A percentile compares a stretch with the other conserved stretches of the same genome.
Conservation (phyloP, 2,329 filamentous ascomycete species). For the Exophiala mesophila region DNA sequence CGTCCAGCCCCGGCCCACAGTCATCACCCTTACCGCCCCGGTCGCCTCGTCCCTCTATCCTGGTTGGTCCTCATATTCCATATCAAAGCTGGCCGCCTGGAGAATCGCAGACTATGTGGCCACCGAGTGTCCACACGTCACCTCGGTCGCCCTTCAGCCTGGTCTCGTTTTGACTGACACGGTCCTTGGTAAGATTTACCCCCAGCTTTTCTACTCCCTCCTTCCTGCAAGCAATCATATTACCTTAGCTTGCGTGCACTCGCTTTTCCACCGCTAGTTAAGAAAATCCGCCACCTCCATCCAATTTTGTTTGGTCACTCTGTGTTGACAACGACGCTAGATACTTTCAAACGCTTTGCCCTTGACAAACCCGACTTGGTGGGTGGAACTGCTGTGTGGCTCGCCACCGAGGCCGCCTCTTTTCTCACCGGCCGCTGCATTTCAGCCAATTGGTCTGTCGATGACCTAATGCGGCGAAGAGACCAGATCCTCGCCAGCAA, state of each 20-base stretch:
- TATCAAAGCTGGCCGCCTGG: slow-evolving; percentile 32
- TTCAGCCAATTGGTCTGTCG: slow-evolving; percentile 24
- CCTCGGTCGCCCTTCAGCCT: slow-evolving; percentile 32
- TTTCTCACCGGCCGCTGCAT: slow-evolving; percentile 17
- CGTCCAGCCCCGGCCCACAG: slow-evolving; percentile 22
- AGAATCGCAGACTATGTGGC: slow-evolving; percentile 32
- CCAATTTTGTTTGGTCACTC: no score
- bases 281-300: no score
- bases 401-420: slow-evolving; percentile 6
- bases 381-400: slow-evolving; percentile 10
- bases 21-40: slow-evolving; percentile 29
- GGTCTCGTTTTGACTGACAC: slow-evolving; percentile 35
- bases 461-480: slow-evolving; percentile 19
- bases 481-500: slow-evolving; percentile 20
- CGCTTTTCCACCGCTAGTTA: no score
- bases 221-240: no score
- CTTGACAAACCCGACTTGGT: slow-evolving; percentile 12
- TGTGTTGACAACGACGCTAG: no score
- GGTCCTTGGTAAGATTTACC: background rate
- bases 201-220: background rate
- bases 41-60: slow-evolving; percentile 23
- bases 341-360: slow-evolving; percentile 12
- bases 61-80: slow-evolving; percentile 30
- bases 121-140: slow-evolving; percentile 33
- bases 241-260: no score